A percentile compares a stretch with the other conserved stretches of the same genome.
These are phyloP conservation scores for Geotrichum siamense DNA, from an alignment of 1,139 yeast species.

Conservation along the genomic window DNA sequence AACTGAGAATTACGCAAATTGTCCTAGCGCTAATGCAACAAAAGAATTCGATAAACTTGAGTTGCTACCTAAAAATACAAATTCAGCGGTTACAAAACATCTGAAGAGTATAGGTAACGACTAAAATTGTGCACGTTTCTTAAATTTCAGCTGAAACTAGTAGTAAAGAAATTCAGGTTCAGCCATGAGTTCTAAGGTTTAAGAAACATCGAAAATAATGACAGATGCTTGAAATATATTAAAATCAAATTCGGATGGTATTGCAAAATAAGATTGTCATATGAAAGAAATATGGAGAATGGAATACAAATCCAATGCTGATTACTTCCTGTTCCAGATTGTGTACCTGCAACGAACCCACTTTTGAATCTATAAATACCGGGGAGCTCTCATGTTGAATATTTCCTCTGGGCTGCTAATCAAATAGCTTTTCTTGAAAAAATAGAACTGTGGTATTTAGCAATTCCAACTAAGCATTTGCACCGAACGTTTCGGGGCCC, in stretches of 20 bases:
- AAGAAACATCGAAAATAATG: constrained; percentile 44
- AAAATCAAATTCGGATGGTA: constrained; percentile 20
- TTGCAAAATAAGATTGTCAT: constrained; percentile 27
- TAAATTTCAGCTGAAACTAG: constrained; percentile 62
- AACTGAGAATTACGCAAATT: constrained; percentile 54
- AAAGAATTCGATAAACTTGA: constrained; percentile 38
- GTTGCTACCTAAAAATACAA: constrained; percentile 35
- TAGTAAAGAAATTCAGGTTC: constrained; percentile 75
- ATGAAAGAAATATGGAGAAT: constrained; percentile 40
- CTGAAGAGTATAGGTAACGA: constrained; percentile 48
- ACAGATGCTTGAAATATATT: constrained; percentile 29
- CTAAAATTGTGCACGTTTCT: constrained; percentile 64
- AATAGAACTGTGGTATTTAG: constrained; percentile 60
- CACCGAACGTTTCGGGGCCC: constrained; percentile 75
- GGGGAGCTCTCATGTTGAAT: constrained; percentile 29
- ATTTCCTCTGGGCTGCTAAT: constrained; percentile 62
- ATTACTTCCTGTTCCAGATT: constrained; percentile 47
- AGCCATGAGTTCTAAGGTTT: constrained; percentile 54
- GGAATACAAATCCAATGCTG: constrained; percentile 67
- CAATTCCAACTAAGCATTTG: constrained; percentile 74
- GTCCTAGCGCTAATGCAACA: constrained; percentile 69
- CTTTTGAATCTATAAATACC: constrained; percentile 38
- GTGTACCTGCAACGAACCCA: constrained; percentile 36
- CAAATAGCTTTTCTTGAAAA: constrained; percentile 81
- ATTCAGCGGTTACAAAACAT: constrained; percentile 54